Percentiles rank a stretch among this genome's conserved stretches.
phyloP scores from a whole-genome alignment of 345 rosid species.

The Melaleuca quinquenervia region DNA sequence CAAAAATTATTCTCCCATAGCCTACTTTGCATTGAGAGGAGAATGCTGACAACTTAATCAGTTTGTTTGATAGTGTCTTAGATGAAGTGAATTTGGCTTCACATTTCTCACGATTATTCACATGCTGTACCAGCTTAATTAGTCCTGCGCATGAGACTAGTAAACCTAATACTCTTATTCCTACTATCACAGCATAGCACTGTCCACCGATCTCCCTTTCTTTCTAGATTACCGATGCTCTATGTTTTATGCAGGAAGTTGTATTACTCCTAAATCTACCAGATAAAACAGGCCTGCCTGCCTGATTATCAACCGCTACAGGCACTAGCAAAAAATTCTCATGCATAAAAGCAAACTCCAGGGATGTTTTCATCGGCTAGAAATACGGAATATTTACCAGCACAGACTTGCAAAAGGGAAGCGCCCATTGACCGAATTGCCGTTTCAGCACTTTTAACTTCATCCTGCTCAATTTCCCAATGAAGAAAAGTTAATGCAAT shows the following conservation, averaged over 20 bases:
- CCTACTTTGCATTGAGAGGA: background rate
- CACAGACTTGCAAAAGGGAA: conserved; percentile 41
- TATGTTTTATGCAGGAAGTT: background rate
- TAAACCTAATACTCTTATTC: background rate
- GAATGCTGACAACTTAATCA: background rate
- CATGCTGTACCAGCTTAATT: background rate
- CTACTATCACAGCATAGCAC: background rate
- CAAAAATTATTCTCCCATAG: background rate
- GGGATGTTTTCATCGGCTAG: background rate
- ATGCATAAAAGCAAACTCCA: background rate
- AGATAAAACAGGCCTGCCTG: background rate
- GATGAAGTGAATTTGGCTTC: background rate
- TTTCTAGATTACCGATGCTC: background rate
- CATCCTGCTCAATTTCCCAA: conserved; percentile 26
- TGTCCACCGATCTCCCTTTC: background rate
- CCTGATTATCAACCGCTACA: background rate
- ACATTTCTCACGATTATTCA: background rate
- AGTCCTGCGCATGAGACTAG: background rate
- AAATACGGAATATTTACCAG: conserved; percentile 23
- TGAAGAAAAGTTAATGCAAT: background rate
- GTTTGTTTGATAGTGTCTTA: background rate
- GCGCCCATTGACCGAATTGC: conserved; percentile 73
- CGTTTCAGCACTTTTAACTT: conserved; percentile 56
- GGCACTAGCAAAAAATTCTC: background rate
- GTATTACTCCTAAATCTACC: background rate